These are phyloP conservation scores for Colletotrichum sublineola DNA, from an alignment of 2,329 filamentous ascomycete species.

Conservation along the genomic window DNA sequence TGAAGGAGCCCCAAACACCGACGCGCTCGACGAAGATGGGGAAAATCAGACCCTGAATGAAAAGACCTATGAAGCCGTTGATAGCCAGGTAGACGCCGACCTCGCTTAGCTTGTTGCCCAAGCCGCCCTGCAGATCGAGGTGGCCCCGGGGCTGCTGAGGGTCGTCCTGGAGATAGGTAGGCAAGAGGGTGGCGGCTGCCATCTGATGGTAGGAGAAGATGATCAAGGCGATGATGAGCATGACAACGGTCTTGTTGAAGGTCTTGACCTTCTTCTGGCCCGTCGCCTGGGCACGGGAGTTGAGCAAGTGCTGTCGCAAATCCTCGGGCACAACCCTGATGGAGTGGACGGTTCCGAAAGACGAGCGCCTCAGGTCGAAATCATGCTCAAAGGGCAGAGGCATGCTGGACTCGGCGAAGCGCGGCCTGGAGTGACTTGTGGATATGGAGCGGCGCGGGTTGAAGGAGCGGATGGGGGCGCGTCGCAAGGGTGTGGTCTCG, in stretches of 20 bases:
- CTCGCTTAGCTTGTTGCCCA: constrained; percentile 73
- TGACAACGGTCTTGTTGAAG: constrained; percentile 53
- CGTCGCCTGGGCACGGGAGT: constrained; percentile 22
- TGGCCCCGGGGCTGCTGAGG: constrained; percentile 47
- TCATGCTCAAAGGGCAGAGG: constrained; percentile 52
- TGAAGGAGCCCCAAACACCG: constrained; percentile 76
- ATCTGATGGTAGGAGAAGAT: constrained; percentile 61
- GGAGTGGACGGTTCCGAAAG: constrained; percentile 59
- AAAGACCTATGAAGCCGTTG: constrained; percentile 78
- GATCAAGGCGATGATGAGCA: constrained; percentile 57
- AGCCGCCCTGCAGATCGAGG: constrained; percentile 67
- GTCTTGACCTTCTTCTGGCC: constrained; percentile 49
- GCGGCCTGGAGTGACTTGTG: constrained; percentile 46
- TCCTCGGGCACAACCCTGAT: constrained; percentile 50
- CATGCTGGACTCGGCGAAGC: constrained; percentile 53
- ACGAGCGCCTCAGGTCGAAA: constrained; percentile 54
- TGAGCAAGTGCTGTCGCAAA: constrained; percentile 17
- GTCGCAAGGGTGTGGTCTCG: constrained; percentile 46
- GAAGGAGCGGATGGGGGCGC: constrained; percentile 46
- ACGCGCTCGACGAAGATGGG: constrained; percentile 73
- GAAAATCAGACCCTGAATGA: constrained; percentile 80
- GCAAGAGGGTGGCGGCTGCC: constrained; percentile 58
- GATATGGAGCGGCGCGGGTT: constrained; percentile 41
- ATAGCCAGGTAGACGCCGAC: constrained; percentile 78
- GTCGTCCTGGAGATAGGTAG: constrained; percentile 58